Percentiles rank a stretch among this genome's conserved stretches.
Evolutionary conservation across 73 alveolate species (phyloP).

Genomic region (Durusdinium trenchii): DNA sequence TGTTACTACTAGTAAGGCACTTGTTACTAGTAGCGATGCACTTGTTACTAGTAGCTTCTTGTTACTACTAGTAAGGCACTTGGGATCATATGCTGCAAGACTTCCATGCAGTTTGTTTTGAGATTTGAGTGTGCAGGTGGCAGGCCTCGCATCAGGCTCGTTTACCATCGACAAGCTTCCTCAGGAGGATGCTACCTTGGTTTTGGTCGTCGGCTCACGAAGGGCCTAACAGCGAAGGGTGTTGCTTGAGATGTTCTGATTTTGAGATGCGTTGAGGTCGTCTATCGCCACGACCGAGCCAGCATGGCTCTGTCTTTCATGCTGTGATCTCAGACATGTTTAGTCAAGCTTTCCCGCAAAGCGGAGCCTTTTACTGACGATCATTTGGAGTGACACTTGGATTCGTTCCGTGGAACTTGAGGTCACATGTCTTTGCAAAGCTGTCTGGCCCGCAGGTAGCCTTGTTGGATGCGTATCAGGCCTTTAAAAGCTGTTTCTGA

Average conservation of each 20-base stretch:
- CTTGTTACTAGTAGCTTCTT: too few relatives aligned
- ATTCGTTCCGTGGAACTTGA: too few relatives aligned
- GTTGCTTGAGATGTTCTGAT: neutral
- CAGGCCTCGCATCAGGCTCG: constrained; percentile 66
- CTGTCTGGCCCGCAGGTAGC: constrained; percentile 90
- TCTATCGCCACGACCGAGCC: constrained; percentile 62
- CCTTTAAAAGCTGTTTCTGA: neutral
- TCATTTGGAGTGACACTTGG: too few relatives aligned
- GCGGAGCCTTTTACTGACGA: too few relatives aligned
- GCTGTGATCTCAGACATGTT: neutral
- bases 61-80: too few relatives aligned
- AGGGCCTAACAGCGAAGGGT: neutral
- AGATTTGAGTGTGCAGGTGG: constrained; percentile 55
- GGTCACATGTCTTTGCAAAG: constrained; percentile 91
- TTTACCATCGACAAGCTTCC: constrained; percentile 83
- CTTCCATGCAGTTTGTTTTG: too few relatives aligned
- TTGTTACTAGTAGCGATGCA: too few relatives aligned
- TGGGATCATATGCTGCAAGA: too few relatives aligned
- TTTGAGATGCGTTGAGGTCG: constrained; percentile 9
- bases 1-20: too few relatives aligned
- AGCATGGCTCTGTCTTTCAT: constrained; percentile 61
- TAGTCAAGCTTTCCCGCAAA: too few relatives aligned
- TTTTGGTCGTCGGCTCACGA: neutral
- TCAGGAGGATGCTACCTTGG: constrained; percentile 68
- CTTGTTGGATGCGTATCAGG: constrained; percentile 79